These are phyloP conservation scores for Millerozyma miso DNA, from an alignment of 805 yeast species.

Conservation along the genomic window DNA sequence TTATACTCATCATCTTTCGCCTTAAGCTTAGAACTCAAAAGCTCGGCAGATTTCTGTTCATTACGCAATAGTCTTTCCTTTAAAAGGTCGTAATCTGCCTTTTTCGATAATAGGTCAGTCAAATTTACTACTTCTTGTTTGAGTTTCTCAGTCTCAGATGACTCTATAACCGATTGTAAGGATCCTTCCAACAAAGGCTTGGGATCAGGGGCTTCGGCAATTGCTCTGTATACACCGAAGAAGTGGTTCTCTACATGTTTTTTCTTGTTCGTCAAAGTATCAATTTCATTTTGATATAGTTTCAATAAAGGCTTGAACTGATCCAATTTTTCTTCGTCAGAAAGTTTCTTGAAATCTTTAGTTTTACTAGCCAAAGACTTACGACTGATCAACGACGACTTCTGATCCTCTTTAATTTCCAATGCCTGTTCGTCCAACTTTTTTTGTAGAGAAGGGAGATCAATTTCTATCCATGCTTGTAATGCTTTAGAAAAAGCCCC, in stretches of 20 bases:
- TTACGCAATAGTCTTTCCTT: conserved; percentile 56
- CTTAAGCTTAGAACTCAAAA: conserved; percentile 47
- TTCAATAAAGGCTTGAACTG: conserved; percentile 66
- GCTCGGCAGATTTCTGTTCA: conserved; percentile 59
- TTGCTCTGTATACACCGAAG: conserved; percentile 65
- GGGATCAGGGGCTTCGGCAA: conserved; percentile 94
- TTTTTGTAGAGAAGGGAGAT: conserved; percentile 65
- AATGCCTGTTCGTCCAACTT: conserved; percentile 71
- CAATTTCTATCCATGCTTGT: conserved; percentile 71
- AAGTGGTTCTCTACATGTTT: conserved; percentile 71
- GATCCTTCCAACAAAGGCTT: conserved; percentile 71
- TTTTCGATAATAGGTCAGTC: conserved; percentile 56
- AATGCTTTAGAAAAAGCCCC: conserved; percentile 52
- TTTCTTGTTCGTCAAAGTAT: conserved; percentile 70
- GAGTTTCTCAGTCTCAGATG: conserved; percentile 49
- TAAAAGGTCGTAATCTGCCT: conserved; percentile 76
- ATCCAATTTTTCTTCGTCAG: conserved; percentile 60
- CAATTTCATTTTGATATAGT: conserved; percentile 85
- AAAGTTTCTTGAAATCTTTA: conserved; percentile 75
- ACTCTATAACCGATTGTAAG: conserved; percentile 55
- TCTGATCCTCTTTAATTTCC: conserved; percentile 67
- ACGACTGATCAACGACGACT: conserved; percentile 62
- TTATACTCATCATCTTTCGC: conserved; percentile 74
- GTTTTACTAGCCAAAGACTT: conserved; percentile 78
- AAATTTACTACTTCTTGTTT: conserved; percentile 46